Percentiles rank a stretch among this genome's conserved stretches.
phyloP scores from a whole-genome alignment of 1,139 yeast genomes.

The Suhomyces maxii region DNA sequence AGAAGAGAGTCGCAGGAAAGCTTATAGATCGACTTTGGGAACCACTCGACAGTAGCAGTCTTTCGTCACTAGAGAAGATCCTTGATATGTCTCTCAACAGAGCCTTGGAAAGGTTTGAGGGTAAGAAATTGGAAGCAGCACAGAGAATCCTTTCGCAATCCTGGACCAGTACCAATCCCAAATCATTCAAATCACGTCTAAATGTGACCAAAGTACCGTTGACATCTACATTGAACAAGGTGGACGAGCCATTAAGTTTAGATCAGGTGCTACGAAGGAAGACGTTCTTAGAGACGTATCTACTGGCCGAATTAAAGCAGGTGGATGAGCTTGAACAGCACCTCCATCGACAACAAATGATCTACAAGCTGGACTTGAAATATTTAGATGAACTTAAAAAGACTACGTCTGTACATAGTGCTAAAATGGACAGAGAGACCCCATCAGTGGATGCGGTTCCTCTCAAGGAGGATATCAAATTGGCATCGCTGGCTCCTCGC shows the following conservation, averaged over 20 bases:
- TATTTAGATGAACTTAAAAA: constrained; percentile 29
- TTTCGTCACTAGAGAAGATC: constrained; percentile 28
- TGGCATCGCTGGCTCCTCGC: not conserved
- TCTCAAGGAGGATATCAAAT: constrained; percentile 1
- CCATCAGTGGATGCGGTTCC: not conserved
- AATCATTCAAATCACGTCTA: constrained; percentile 36
- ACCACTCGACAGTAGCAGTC: constrained; percentile 23
- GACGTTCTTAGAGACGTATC: constrained; percentile 36
- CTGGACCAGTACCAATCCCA: constrained; percentile 31
- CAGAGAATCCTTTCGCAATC: constrained; percentile 28
- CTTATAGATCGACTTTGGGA: constrained; percentile 40
- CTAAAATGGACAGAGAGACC: constrained; percentile 11
- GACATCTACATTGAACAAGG: constrained; percentile 23
- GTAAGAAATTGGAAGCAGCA: constrained; percentile 25
- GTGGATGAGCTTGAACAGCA: constrained; percentile 34
- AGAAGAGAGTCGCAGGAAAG: constrained; percentile 28
- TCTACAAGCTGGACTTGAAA: constrained; percentile 32
- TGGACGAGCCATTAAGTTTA: constrained; percentile 29
- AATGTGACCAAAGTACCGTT: constrained; percentile 38
- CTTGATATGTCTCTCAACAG: constrained; percentile 32
- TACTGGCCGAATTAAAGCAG: constrained; percentile 45
- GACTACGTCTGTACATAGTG: constrained; percentile 12
- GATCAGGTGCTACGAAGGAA: constrained; percentile 34
- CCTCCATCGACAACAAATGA: constrained; percentile 23
- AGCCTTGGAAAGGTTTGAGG: constrained; percentile 30